Evolutionary conservation across 352 stramenopile species (phyloP).

Genomic region (Pythium sukuiense): DNA sequence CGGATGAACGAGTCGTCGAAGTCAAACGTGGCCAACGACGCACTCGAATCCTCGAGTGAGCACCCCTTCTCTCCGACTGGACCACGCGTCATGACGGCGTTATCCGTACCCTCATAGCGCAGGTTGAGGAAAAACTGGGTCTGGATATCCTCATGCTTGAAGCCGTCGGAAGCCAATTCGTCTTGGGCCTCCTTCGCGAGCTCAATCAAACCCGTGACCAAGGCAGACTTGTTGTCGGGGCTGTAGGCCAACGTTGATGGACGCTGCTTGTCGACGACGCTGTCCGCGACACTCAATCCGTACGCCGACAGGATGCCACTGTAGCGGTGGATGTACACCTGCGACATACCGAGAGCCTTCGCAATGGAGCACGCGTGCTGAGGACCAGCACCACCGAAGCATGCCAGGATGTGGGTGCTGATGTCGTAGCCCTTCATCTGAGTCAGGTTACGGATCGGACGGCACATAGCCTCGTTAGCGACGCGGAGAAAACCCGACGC

Average conservation of each 20-base stretch:
- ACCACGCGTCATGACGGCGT: slow-evolving; percentile 94
- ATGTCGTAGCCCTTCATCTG: slow-evolving; percentile 98
- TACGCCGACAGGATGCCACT: slow-evolving; percentile 98
- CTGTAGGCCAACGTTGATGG: slow-evolving; percentile 78
- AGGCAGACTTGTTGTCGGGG: slow-evolving; percentile 40
- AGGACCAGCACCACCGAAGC: slow-evolving; percentile 97
- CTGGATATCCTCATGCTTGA: slow-evolving; percentile 90
- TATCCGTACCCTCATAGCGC: slow-evolving; percentile 98
- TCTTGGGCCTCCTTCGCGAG: slow-evolving; percentile 62
- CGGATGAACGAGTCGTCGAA: slow-evolving; percentile 87
- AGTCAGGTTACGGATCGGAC: slow-evolving; percentile 98
- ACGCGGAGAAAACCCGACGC: slow-evolving; percentile 98
- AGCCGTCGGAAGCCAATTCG: slow-evolving; percentile 75
- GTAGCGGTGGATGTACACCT: slow-evolving; percentile 98
- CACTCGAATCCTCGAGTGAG: slow-evolving; percentile 29
- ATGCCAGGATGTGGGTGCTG: slow-evolving; percentile 95
- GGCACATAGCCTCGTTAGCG: slow-evolving; percentile 99
- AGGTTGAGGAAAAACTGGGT: slow-evolving; percentile 98
- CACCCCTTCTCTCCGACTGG: slow-evolving; percentile 47
- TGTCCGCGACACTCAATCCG: slow-evolving; percentile 96
- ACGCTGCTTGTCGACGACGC: slow-evolving; percentile 96
- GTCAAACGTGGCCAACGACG: slow-evolving; percentile 67
- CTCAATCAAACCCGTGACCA: slow-evolving; percentile 49
- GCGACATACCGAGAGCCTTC: slow-evolving; percentile 95
- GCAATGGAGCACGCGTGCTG: slow-evolving; percentile 98